A percentile compares a stretch with the other conserved stretches of the same genome.
Conservation (phyloP, 257 asterid genomes). For the Solanum piurae region DNA sequence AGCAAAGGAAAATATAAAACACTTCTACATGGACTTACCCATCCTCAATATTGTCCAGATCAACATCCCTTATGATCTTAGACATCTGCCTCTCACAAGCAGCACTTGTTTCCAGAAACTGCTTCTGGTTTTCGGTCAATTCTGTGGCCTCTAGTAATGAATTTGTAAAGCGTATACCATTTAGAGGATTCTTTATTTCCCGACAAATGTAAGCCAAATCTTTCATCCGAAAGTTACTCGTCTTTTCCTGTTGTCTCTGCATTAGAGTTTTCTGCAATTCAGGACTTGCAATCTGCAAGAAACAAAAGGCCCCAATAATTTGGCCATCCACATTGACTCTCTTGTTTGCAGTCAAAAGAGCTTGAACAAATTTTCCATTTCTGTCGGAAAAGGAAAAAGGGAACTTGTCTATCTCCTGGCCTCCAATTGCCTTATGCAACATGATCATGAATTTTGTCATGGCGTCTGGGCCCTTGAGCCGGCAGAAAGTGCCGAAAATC, state of each 20-base stretch:
- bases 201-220: conserved; percentile 78
- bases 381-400: conserved; percentile 57
- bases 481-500: conserved; percentile 63
- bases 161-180: conserved; percentile 69
- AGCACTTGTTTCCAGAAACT: conserved; percentile 63
- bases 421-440: conserved; percentile 71
- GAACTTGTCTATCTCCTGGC: conserved; percentile 57
- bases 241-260: conserved; percentile 61
- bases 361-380: conserved; percentile 57
- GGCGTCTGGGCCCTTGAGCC: conserved; percentile 59
- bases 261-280: conserved; percentile 55
- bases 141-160: conserved; percentile 63
- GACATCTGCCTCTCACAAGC: conserved; percentile 90
- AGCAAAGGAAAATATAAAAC: not conserved
- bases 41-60: conserved; percentile 59
- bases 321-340: conserved; percentile 65
- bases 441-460: conserved; percentile 68
- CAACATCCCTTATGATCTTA: conserved; percentile 67
- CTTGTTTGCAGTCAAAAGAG: conserved; percentile 73
- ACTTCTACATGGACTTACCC: conserved; percentile 27
- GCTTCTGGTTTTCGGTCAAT: conserved; percentile 74
- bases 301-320: conserved; percentile 82
- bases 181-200: conserved; percentile 68
- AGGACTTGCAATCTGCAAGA: conserved; percentile 77
- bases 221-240: conserved; percentile 45